phyloP scores from a whole-genome alignment of 2,329 filamentous ascomycete species.

The Xylaria sp. region DNA sequence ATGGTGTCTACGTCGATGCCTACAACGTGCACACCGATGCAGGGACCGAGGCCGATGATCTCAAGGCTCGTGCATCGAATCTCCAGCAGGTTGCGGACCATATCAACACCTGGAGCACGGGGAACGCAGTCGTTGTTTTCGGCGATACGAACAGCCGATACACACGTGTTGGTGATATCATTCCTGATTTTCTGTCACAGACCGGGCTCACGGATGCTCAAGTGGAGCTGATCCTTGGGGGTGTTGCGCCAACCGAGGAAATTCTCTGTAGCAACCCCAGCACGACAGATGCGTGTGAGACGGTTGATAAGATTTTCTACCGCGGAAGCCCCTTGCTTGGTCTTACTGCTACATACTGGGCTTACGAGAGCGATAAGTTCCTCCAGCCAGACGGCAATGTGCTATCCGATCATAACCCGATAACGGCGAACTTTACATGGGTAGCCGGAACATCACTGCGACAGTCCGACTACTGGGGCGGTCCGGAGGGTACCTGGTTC shows the following conservation, averaged over 20 bases:
- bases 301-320: constrained; percentile 74
- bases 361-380: constrained; percentile 67
- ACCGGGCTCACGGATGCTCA: constrained; percentile 67
- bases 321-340: constrained; percentile 59
- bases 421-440: constrained; percentile 66
- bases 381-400: constrained; percentile 65
- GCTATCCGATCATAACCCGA: constrained; percentile 72
- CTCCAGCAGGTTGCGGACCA: constrained; percentile 67
- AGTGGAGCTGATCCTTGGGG: constrained; percentile 63
- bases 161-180: constrained; percentile 64
- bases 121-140: constrained; percentile 70
- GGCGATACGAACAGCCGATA: constrained; percentile 75
- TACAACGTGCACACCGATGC: constrained; percentile 77
- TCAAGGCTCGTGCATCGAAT: constrained; percentile 66
- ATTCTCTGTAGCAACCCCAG: constrained; percentile 67
- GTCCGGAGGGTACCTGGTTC: constrained; percentile 63
- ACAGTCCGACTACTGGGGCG: constrained; percentile 60
- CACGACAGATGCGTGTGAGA: constrained; percentile 66
- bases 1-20: constrained; percentile 67
- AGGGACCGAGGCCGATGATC: constrained; percentile 63
- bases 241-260: constrained; percentile 57
- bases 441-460: constrained; percentile 50
- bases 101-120: constrained; percentile 64
- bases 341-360: constrained; percentile 60
- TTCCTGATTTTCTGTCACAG: constrained; percentile 59